Evolutionary conservation across 2,329 filamentous ascomycete genomes (phyloP).

Genomic region (Xylariaceae sp.): DNA sequence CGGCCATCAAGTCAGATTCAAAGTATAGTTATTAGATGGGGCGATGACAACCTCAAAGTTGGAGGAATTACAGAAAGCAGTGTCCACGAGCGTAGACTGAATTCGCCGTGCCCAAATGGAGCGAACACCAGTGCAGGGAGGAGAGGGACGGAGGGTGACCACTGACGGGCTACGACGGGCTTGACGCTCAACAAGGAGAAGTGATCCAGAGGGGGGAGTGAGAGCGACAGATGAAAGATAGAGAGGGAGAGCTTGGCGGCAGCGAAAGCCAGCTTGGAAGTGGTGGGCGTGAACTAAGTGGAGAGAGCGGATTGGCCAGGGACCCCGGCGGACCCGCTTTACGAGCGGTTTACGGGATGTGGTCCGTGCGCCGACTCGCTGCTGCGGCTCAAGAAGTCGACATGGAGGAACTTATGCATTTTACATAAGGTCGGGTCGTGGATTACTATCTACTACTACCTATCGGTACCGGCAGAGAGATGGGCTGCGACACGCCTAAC

Average conservation of each 20-base stretch:
- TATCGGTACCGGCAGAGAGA: no score
- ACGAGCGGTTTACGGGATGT: neutral
- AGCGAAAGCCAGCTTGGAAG: slow-evolving; percentile 18
- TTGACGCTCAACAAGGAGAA: slow-evolving; percentile 2
- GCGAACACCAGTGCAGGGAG: neutral
- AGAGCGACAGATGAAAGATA: slow-evolving; percentile 19
- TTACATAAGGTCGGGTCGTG: neutral
- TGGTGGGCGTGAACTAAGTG: slow-evolving; percentile 19
- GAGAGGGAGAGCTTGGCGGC: slow-evolving; percentile 20
- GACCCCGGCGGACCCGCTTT: slow-evolving; percentile 2
- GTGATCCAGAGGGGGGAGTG: slow-evolving; percentile 9
- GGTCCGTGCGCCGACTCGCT: slow-evolving; percentile 16
- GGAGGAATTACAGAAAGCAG: slow-evolving; percentile 1
- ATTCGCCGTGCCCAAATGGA: neutral
- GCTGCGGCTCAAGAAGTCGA: neutral
- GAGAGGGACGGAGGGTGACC: neutral
- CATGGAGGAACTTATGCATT: neutral
- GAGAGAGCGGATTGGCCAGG: slow-evolving; percentile 13
- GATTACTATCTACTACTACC: no score
- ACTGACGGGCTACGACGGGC: neutral
- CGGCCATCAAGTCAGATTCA: neutral
- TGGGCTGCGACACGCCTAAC: no score
- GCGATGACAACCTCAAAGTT: neutral
- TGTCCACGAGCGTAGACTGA: neutral
- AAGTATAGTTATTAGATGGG: slow-evolving; percentile 5